Evolutionary conservation across 768 basidiomycete genomes (phyloP).

Genomic region (Paxillus involutus): DNA sequence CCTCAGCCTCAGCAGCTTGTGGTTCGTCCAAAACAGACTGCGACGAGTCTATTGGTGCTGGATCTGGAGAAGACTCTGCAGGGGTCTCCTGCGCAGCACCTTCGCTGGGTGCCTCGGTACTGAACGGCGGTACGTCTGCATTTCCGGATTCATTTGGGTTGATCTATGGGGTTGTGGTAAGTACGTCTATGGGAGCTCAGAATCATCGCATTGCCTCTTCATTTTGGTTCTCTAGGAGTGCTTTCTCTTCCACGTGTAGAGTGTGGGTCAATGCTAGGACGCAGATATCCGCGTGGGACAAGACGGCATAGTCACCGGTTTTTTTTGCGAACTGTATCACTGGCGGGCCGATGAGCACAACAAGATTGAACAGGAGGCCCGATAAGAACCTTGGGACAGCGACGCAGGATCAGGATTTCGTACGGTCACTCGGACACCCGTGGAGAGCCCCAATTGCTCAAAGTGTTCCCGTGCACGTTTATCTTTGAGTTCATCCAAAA

Average conservation of each 20-base stretch:
- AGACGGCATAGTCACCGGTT: conserved; percentile 92
- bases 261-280: conserved; percentile 87
- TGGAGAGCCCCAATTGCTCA: conserved; percentile 69
- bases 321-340: conserved; percentile 92
- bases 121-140: background rate
- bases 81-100: conserved; percentile 5
- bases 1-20: background rate
- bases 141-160: background rate
- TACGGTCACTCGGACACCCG: conserved; percentile 74
- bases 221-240: conserved; percentile 23
- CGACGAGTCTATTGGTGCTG: background rate
- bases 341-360: conserved; percentile 33
- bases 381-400: conserved; percentile 55
- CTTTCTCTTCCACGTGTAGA: conserved; percentile 58
- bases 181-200: background rate
- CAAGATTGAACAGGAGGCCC: conserved; percentile 1
- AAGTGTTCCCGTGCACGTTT: conserved; percentile 85
- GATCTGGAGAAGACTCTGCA: background rate
- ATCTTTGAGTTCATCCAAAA: conserved; percentile 88
- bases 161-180: conserved; percentile 9
- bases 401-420: conserved; percentile 69
- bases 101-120: background rate
- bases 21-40: background rate
- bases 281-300: conserved; percentile 89
- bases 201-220: conserved; percentile 24